Conservation (phyloP, 192 early-diverging fungal genomes). For the Neocallimastix lanati region DNA sequence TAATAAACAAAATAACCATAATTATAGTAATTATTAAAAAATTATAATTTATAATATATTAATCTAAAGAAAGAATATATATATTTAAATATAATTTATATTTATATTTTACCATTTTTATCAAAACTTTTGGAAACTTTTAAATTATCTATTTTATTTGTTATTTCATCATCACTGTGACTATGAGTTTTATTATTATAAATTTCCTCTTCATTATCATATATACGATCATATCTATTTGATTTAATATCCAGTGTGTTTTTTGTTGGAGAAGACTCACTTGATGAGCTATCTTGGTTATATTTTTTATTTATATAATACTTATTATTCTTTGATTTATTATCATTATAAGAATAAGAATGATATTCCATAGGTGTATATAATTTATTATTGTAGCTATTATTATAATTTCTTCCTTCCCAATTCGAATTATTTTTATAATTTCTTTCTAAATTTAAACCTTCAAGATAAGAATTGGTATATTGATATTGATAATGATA, state of each 20-base stretch:
- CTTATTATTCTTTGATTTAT: not conserved
- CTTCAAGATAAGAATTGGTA: not conserved
- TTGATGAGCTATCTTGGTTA: not conserved
- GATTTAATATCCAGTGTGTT: not conserved
- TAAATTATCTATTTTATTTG: not conserved
- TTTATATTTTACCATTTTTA: not conserved
- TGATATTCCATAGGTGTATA: not conserved
- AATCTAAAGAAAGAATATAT: too few species aligned
- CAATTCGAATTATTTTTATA: not conserved
- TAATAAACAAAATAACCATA: too few species aligned
- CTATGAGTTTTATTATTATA: not conserved
- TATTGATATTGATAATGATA: not conserved
- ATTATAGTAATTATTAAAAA: too few species aligned
- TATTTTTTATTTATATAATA: not conserved
- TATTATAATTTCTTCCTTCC: not conserved
- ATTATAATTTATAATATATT: too few species aligned
- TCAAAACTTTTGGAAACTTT: not conserved
- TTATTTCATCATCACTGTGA: not conserved
- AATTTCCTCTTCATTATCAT: not conserved
- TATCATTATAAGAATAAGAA: not conserved
- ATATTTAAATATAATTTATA: too few species aligned
- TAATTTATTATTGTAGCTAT: not conserved
- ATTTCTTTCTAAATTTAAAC: not conserved
- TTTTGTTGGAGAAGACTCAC: not conserved
- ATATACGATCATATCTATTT: not conserved